A percentile compares a stretch with the other conserved stretches of the same genome.
Conservation (phyloP, 1,284 basidiomycete genomes). For the Jaminaea rosea region DNA sequence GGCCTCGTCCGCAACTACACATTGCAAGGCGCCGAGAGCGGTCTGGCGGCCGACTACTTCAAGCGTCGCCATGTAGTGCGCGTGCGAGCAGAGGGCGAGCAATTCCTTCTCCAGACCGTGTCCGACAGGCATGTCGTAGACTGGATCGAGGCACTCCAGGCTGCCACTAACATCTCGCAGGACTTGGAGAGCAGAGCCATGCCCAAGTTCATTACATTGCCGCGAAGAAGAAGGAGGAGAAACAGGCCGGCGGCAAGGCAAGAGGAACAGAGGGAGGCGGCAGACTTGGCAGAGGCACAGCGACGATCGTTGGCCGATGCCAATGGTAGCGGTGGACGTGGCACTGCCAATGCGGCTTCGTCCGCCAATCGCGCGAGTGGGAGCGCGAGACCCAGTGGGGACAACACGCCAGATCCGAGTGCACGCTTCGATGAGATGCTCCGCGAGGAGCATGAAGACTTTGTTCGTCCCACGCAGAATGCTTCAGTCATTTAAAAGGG, state of each 20-base stretch:
- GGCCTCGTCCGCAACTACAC: conserved; percentile 60
- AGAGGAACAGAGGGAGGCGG: conserved; percentile 23
- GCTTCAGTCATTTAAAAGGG: background rate
- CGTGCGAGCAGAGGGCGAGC: conserved; percentile 83
- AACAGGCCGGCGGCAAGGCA: conserved; percentile 1
- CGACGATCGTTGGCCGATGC: conserved; percentile 30
- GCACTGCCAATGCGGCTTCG: background rate
- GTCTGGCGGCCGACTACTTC: conserved; percentile 84
- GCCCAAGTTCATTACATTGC: conserved; percentile 46
- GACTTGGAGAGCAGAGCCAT: conserved; percentile 74
- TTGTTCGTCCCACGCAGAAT: background rate
- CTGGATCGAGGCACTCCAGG: conserved; percentile 95
- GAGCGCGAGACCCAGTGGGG: background rate
- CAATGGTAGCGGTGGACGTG: background rate
- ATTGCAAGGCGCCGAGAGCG: conserved; percentile 81
- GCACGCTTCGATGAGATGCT: conserved; percentile 35
- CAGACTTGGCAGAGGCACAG: conserved; percentile 37
- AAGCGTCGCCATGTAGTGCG: conserved; percentile 94
- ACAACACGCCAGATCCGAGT: conserved; percentile 16
- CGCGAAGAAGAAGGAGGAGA: conserved; percentile 36
- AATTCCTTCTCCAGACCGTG: conserved; percentile 85
- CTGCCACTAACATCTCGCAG: conserved; percentile 80
- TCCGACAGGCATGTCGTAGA: conserved; percentile 78
- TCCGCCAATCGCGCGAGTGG: background rate
- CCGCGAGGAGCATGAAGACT: conserved; percentile 18